Percentiles rank a stretch among this genome's conserved stretches.
Conservation (phyloP, 2,329 filamentous ascomycete species). For the Fusarium euwallaceae region DNA sequence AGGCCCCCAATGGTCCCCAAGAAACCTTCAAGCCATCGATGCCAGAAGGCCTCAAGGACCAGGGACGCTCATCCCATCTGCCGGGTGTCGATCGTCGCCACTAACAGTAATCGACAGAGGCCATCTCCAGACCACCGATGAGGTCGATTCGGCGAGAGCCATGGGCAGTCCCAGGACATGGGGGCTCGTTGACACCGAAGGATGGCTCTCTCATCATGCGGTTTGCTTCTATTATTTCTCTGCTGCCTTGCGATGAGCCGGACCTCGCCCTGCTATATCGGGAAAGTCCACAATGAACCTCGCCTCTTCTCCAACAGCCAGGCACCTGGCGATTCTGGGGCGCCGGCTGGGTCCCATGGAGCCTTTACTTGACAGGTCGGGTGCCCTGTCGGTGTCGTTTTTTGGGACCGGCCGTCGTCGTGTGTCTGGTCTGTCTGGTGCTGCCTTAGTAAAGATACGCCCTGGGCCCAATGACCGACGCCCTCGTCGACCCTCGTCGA, state of each 20-base stretch:
- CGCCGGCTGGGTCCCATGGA: constrained; percentile 11
- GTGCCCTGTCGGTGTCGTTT: constrained; percentile 22
- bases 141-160: constrained; percentile 9
- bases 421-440: constrained; percentile 1
- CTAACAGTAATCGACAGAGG: constrained; percentile 27
- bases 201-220: constrained; percentile 22
- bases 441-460: constrained; percentile 27
- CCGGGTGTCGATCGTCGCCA: constrained; percentile 39
- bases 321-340: constrained; percentile 29
- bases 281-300: constrained; percentile 19
- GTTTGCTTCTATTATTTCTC: constrained; percentile 6
- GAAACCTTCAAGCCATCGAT: constrained; percentile 13
- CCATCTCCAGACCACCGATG: constrained; percentile 20
- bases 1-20: constrained; percentile 11
- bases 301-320: constrained; percentile 29
- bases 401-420: constrained; percentile 23
- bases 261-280: constrained; percentile 20
- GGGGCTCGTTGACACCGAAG: constrained; percentile 26
- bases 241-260: constrained; percentile 12
- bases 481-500: constrained; percentile 23
- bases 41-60: constrained; percentile 17
- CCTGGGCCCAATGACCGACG: constrained; percentile 13
- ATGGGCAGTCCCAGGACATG: constrained; percentile 25
- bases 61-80: constrained; percentile 29
- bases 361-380: constrained; percentile 28